These are phyloP conservation scores for Globisporangium lucens DNA, from an alignment of 352 stramenopile species.

Conservation along the genomic window DNA sequence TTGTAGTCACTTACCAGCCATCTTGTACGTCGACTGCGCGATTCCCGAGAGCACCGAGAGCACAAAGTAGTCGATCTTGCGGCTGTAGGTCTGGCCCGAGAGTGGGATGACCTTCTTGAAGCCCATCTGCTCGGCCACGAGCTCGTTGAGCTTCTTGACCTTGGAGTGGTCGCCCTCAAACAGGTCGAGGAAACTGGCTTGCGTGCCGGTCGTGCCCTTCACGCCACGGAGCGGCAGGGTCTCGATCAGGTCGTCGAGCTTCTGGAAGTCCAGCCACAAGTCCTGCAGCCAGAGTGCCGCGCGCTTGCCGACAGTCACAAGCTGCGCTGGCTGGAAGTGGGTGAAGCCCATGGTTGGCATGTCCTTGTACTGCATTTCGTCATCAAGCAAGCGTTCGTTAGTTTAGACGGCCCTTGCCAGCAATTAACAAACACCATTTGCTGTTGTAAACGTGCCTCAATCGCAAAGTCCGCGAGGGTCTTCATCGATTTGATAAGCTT, in stretches of 20 bases:
- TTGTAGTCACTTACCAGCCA: slow-evolving; percentile 70
- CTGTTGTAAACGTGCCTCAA: slow-evolving; percentile 22
- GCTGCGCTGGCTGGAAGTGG: slow-evolving; percentile 98
- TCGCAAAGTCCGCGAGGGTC: slow-evolving; percentile 93
- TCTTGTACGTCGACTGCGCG: slow-evolving; percentile 98
- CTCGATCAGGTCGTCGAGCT: slow-evolving; percentile 95
- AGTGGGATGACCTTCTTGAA: slow-evolving; percentile 97
- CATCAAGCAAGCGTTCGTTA: no score
- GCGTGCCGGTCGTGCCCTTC: slow-evolving; percentile 98
- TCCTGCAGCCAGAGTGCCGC: slow-evolving; percentile 98
- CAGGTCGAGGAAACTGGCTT: slow-evolving; percentile 98
- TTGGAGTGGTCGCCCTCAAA: slow-evolving; percentile 99
- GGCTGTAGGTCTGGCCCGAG: slow-evolving; percentile 98
- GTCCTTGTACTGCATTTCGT: slow-evolving; percentile 87
- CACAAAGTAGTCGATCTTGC: slow-evolving; percentile 98
- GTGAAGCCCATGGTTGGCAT: slow-evolving; percentile 98
- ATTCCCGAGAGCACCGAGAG: slow-evolving; percentile 95
- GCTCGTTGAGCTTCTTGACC: slow-evolving; percentile 93
- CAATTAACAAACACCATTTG: background rate
- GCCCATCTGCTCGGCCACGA: slow-evolving; percentile 96
- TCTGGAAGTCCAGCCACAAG: slow-evolving; percentile 95
- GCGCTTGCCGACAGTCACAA: slow-evolving; percentile 98
- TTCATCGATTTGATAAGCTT: slow-evolving; percentile 98
- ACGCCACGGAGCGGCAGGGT: slow-evolving; percentile 96
- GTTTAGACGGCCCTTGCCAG: background rate